These are phyloP conservation scores for Neurospora pannonica DNA, from an alignment of 495 filamentous ascomycete species.

Conservation along the genomic window DNA sequence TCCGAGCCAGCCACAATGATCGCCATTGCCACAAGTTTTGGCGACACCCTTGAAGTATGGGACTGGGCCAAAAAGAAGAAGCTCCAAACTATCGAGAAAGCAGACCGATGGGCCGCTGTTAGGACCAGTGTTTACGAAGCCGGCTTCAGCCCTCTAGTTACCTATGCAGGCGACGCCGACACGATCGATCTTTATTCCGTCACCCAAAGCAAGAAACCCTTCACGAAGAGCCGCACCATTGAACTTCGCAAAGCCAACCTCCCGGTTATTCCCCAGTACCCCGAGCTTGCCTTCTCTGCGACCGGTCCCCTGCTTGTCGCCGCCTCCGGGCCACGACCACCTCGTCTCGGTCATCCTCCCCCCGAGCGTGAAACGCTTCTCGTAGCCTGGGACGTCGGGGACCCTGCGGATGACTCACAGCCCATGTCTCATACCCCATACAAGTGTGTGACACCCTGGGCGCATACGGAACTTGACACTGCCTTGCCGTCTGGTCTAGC, in stretches of 20 bases:
- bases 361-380: slow-evolving; percentile 25
- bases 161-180: slow-evolving; percentile 20
- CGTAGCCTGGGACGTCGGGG: slow-evolving; percentile 24
- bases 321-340: slow-evolving; percentile 26
- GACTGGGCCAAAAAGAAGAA: slow-evolving; percentile 28
- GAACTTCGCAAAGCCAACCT: slow-evolving; percentile 33
- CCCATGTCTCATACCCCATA: slow-evolving; percentile 17
- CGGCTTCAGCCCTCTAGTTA: slow-evolving; percentile 19
- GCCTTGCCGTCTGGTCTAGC: slow-evolving; percentile 23
- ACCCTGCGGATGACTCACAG: neutral
- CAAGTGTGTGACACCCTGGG: slow-evolving; percentile 28
- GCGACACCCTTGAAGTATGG: slow-evolving; percentile 27
- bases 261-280: slow-evolving; percentile 25
- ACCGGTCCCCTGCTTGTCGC: slow-evolving; percentile 24
- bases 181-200: slow-evolving; percentile 52
- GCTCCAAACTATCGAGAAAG: slow-evolving; percentile 23
- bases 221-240: slow-evolving; percentile 61
- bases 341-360: slow-evolving; percentile 23
- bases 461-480: slow-evolving; percentile 26
- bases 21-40: slow-evolving; percentile 26
- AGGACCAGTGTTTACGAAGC: slow-evolving; percentile 24
- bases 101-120: slow-evolving; percentile 26
- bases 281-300: slow-evolving; percentile 27
- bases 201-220: slow-evolving; percentile 63
- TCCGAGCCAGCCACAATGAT: slow-evolving; percentile 24